Evolutionary conservation across 2,329 filamentous ascomycete genomes (phyloP).

Genomic region (Colletotrichum chrysophilum): DNA sequence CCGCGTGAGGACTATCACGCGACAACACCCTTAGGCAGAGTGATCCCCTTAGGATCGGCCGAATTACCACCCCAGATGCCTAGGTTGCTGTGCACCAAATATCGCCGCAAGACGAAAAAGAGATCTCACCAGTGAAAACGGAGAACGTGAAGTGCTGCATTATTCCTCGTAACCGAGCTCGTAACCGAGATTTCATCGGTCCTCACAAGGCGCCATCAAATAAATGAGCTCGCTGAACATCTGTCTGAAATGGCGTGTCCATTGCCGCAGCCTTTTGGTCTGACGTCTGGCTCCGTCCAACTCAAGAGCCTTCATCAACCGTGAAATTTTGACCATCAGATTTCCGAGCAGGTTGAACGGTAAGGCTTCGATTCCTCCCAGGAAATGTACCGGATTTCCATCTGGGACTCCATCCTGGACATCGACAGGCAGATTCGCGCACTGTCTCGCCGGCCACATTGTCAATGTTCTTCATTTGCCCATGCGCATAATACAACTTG

Average conservation of each 20-base stretch:
- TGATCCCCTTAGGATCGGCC: neutral
- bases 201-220: neutral
- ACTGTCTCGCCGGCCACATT: neutral
- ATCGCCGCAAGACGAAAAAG: neutral
- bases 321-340: neutral
- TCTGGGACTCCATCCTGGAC: neutral
- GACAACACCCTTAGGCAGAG: neutral
- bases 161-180: neutral
- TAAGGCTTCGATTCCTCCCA: fast-evolving
- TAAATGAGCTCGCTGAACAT: neutral
- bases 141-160: neutral
- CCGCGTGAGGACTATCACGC: neutral
- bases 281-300: neutral
- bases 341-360: neutral
- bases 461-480: neutral
- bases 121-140: neutral
- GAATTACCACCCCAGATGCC: neutral
- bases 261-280: neutral
- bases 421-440: neutral
- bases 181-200: fast-evolving
- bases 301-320: fast-evolving
- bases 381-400: neutral
- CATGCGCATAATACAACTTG: neutral
- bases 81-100: neutral
- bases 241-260: neutral